A percentile compares a stretch with the other conserved stretches of the same genome.
Evolutionary conservation across 2,329 filamentous ascomycete species (phyloP).

Genomic region (Diaporthe batatas): DNA sequence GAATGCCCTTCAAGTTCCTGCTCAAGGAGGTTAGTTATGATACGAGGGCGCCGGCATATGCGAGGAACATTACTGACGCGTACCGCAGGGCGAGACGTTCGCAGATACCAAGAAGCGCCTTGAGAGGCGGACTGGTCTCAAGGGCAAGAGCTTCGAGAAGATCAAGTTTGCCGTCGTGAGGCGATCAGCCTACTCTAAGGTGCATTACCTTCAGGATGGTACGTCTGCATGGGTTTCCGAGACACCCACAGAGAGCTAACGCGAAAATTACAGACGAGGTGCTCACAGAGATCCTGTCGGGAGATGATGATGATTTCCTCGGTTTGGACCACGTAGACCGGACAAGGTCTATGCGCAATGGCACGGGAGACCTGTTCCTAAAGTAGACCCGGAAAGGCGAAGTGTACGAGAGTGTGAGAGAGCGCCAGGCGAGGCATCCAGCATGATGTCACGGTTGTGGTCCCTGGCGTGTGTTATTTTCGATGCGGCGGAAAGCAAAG

Average conservation of each 20-base stretch:
- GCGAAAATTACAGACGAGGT: conserved; percentile 65
- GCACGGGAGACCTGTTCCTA: conserved; percentile 74
- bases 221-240: conserved; percentile 52
- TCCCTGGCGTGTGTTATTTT: conserved; percentile 4
- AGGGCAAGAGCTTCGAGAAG: conserved; percentile 98
- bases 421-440: neutral
- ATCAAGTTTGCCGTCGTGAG: conserved; percentile 92
- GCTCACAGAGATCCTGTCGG: conserved; percentile 63
- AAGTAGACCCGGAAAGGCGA: conserved; percentile 45
- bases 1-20: conserved; percentile 91
- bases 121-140: conserved; percentile 91
- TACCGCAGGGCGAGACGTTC: conserved; percentile 80
- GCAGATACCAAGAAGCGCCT: conserved; percentile 94
- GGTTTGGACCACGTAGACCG: conserved; percentile 77
- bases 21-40: conserved; percentile 76
- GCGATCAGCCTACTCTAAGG: conserved; percentile 79
- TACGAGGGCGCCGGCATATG: neutral
- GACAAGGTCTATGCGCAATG: conserved; percentile 69
- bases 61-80: neutral
- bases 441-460: conserved; percentile 37
- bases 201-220: conserved; percentile 91
- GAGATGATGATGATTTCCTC: conserved; percentile 70
- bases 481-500: conserved; percentile 4
- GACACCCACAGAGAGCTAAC: conserved; percentile 45
- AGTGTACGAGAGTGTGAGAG: neutral